phyloP scores from a whole-genome alignment of 306 rosid genomes.

The Inga oerstediana region DNA sequence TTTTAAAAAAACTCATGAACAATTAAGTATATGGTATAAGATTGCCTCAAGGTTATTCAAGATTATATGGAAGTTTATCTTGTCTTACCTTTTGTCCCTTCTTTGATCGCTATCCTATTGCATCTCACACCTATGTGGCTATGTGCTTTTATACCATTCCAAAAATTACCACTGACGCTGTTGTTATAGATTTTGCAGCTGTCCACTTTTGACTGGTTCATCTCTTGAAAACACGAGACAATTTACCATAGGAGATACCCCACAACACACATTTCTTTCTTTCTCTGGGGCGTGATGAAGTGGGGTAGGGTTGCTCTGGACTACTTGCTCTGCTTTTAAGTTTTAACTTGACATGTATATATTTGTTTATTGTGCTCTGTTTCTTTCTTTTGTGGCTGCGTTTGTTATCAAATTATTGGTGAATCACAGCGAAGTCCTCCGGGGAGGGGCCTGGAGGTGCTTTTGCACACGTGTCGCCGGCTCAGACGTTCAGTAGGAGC shows the following conservation, averaged over 20 bases:
- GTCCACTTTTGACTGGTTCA: slow-evolving; percentile 40
- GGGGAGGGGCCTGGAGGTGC: not conserved
- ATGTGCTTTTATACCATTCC: not conserved
- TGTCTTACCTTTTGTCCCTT: not conserved
- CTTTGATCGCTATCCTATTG: not conserved
- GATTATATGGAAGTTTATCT: not conserved
- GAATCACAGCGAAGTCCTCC: not conserved
- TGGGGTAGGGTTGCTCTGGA: too few species aligned
- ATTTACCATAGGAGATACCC: slow-evolving; percentile 25
- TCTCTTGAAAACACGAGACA: slow-evolving; percentile 28
- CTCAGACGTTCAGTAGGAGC: not conserved
- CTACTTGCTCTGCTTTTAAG: too few species aligned
- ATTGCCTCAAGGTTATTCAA: too few species aligned
- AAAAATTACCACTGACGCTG: not conserved
- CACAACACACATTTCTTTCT: not conserved
- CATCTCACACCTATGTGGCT: not conserved
- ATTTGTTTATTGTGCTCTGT: not conserved
- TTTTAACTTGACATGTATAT: not conserved
- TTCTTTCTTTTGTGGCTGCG: not conserved
- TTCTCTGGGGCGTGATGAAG: too few species aligned
- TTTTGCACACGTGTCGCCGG: slow-evolving; percentile 14
- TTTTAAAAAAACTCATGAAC: not conserved
- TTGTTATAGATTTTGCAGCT: not conserved
- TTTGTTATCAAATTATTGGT: not conserved
- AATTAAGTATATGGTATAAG: not conserved